Conservation (phyloP, 164 flowering plant species). For the Vitis labrusca region DNA sequence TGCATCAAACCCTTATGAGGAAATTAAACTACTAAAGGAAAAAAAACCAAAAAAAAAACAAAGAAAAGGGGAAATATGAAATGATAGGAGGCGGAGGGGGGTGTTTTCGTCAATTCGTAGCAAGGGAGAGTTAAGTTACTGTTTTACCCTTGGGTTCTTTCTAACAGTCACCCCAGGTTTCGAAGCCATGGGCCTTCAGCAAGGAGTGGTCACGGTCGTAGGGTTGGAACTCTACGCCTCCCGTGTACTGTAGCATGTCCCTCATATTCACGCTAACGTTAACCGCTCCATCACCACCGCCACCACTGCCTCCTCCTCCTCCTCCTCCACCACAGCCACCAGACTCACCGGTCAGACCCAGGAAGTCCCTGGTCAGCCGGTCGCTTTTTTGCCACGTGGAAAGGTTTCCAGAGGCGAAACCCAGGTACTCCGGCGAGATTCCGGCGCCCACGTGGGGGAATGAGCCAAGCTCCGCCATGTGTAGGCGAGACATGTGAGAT, state of each 20-base stretch:
- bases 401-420: constrained; percentile 14
- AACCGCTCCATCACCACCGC: constrained; percentile 7
- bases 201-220: constrained; percentile 40
- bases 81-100: neutral
- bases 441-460: constrained; percentile 11
- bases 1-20: neutral
- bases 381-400: constrained; percentile 50
- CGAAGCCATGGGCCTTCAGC: constrained; percentile 35
- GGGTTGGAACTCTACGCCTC: constrained; percentile 26
- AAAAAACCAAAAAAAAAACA: neutral
- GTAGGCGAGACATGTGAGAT: constrained; percentile 26
- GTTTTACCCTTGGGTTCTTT: neutral
- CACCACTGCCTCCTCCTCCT: neutral
- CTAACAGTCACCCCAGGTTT: constrained; percentile 35
- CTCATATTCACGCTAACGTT: constrained; percentile 25
- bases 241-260: constrained; percentile 38
- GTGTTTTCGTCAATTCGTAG: constrained; percentile 2
- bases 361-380: constrained; percentile 76
- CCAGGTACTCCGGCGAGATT: constrained; percentile 19
- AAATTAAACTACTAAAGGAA: neutral
- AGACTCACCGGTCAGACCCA: constrained; percentile 50
- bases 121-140: neutral
- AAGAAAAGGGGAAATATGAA: neutral
- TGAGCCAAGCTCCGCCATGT: constrained; percentile 11
- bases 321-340: constrained; percentile 16